Conservation (phyloP, 768 basidiomycete genomes). For the Rubroboletus satanas region DNA sequence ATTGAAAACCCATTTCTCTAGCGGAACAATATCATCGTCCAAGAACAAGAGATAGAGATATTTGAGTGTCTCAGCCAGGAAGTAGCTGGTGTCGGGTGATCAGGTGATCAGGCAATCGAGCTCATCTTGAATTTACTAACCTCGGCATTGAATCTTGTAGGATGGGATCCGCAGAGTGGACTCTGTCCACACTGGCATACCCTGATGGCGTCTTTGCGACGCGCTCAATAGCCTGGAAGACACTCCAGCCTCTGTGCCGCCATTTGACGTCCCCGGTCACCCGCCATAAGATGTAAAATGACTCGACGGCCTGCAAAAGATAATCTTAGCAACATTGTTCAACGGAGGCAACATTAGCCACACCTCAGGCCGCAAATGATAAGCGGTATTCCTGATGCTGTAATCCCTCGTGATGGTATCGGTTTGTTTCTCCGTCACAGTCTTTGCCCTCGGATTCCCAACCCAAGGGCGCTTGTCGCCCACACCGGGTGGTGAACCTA, state of each 20-base stretch:
- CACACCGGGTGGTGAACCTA: conserved; percentile 52
- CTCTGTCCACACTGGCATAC: conserved; percentile 56
- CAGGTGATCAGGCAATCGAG: neutral
- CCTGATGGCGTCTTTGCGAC: conserved; percentile 55
- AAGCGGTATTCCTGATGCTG: conserved; percentile 38
- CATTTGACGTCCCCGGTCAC: conserved; percentile 64
- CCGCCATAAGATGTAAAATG: conserved; percentile 67
- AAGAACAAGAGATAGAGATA: conserved; percentile 71
- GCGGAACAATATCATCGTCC: conserved; percentile 55
- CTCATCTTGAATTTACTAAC: conserved; percentile 35
- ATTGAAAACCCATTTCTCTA: conserved; percentile 59
- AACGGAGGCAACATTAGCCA: conserved; percentile 9
- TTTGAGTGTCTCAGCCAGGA: conserved; percentile 62
- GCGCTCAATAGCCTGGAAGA: conserved; percentile 64
- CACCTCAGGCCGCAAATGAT: conserved; percentile 72
- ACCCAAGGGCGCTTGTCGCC: conserved; percentile 34
- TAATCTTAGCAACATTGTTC: neutral
- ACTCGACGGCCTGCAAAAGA: conserved; percentile 59
- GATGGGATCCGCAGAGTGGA: conserved; percentile 39
- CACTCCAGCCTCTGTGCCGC: conserved; percentile 67
- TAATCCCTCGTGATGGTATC: conserved; percentile 50
- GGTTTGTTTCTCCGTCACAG: conserved; percentile 16
- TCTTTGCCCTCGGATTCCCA: conserved; percentile 20
- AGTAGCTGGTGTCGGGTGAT: conserved; percentile 36
- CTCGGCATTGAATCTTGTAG: conserved; percentile 69